phyloP scores from a whole-genome alignment of 192 early-diverging fungal genomes.

The Thamnidium elegans region DNA sequence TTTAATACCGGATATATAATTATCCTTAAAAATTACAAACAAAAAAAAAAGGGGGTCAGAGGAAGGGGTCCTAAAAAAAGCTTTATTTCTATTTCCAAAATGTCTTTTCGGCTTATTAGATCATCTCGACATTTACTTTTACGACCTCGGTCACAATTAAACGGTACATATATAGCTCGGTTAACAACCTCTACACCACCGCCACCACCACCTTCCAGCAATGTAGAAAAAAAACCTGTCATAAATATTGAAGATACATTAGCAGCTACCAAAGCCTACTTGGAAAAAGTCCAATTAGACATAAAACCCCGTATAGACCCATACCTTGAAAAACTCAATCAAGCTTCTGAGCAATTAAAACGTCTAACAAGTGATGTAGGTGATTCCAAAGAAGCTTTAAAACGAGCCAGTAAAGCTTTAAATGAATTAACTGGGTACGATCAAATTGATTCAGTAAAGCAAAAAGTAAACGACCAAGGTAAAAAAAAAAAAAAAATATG shows the following conservation, averaged over 20 bases:
- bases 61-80: too few relatives aligned
- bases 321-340: conserved; percentile 6
- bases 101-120: too few relatives aligned
- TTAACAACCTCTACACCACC: too few relatives aligned
- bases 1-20: too few relatives aligned
- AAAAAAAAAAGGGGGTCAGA: too few relatives aligned
- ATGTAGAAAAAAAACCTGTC: too few relatives aligned
- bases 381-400: conserved; percentile 34
- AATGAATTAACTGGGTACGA: conserved; percentile 75
- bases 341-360: conserved; percentile 15
- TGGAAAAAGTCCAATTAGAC: conserved; percentile 14
- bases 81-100: too few relatives aligned
- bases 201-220: too few relatives aligned
- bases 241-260: neutral
- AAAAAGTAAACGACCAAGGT: conserved; percentile 59
- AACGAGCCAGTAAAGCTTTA: conserved; percentile 42
- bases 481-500: neutral
- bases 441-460: conserved; percentile 62
- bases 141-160: too few relatives aligned
- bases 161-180: too few relatives aligned
- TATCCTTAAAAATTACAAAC: too few relatives aligned
- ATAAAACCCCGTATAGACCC: conserved; percentile 10
- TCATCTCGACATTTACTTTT: too few relatives aligned
- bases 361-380: conserved; percentile 19
- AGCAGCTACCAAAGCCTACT: conserved; percentile 9